Evolutionary conservation across 2,329 filamentous ascomycete species (phyloP).

Genomic region (Emergomyces orientalis): DNA sequence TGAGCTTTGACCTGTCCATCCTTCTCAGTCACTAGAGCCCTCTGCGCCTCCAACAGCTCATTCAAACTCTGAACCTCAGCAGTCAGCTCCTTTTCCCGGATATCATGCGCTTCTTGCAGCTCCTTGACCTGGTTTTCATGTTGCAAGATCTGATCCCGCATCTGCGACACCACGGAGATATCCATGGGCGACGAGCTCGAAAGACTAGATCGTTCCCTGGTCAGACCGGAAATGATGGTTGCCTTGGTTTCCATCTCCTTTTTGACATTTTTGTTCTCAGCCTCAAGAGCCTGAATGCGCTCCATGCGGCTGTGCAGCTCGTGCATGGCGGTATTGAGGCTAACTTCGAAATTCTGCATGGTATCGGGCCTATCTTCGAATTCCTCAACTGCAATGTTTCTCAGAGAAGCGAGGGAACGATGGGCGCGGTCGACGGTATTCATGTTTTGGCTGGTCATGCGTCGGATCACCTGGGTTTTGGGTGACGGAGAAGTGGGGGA

Average conservation of each 20-base stretch:
- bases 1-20: conserved; percentile 28
- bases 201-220: conserved; percentile 83
- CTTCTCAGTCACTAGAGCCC: conserved; percentile 10
- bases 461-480: conserved; percentile 64
- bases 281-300: conserved; percentile 80
- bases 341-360: conserved; percentile 86
- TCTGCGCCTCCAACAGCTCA: conserved; percentile 39
- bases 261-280: conserved; percentile 69
- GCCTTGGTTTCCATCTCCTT: conserved; percentile 98
- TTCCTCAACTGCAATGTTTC: conserved; percentile 78
- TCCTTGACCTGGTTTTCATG: conserved; percentile 71
- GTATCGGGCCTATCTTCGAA: conserved; percentile 73
- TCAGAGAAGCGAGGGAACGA: conserved; percentile 77
- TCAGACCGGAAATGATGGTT: conserved; percentile 87
- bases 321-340: conserved; percentile 84
- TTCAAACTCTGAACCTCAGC: conserved; percentile 62
- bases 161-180: conserved; percentile 76
- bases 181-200: conserved; percentile 73
- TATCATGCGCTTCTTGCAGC: conserved; percentile 62
- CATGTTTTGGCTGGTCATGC: conserved; percentile 85
- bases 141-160: conserved; percentile 80
- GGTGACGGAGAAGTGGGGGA: conserved; percentile 49
- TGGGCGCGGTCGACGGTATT: conserved; percentile 76
- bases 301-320: conserved; percentile 82
- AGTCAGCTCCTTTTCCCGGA: conserved; percentile 64